phyloP scores from a whole-genome alignment of 129 eudicot genomes.

The Oenanthe sinensis region DNA sequence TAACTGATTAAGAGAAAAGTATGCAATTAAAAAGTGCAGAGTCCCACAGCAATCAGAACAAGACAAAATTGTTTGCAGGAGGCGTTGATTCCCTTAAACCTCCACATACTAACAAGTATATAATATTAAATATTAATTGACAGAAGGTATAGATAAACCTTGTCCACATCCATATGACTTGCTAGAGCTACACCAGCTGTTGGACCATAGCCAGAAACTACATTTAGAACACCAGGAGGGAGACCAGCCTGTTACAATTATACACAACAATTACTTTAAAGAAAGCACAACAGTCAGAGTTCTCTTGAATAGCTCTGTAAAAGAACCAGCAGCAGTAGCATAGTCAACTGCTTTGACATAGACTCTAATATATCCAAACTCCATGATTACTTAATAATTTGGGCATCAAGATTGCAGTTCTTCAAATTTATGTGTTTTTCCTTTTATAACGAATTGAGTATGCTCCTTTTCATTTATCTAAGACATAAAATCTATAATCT shows the following conservation, averaged over 20 bases:
- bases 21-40: neutral
- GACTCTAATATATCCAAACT: neutral
- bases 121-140: neutral
- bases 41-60: neutral
- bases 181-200: slow-evolving; percentile 32
- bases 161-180: slow-evolving; percentile 29
- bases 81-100: neutral
- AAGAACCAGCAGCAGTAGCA: neutral
- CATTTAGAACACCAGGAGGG: slow-evolving; percentile 28
- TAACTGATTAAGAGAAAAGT: neutral
- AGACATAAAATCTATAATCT: neutral
- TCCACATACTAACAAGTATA: neutral
- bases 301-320: neutral
- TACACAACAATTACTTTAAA: neutral
- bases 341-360: neutral
- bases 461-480: neutral
- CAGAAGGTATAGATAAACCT: slow-evolving; percentile 1
- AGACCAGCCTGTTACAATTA: slow-evolving; percentile 22
- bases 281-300: neutral
- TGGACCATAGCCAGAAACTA: slow-evolving; percentile 30
- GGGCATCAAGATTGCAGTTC: neutral
- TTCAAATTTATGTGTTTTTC: neutral
- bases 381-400: neutral
- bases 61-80: neutral
- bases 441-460: neutral